Evolutionary conservation across 2,329 filamentous ascomycete species (phyloP), one percentile per base, ranked within the genome.

Genomic region (Penicillium sp.): DNA sequence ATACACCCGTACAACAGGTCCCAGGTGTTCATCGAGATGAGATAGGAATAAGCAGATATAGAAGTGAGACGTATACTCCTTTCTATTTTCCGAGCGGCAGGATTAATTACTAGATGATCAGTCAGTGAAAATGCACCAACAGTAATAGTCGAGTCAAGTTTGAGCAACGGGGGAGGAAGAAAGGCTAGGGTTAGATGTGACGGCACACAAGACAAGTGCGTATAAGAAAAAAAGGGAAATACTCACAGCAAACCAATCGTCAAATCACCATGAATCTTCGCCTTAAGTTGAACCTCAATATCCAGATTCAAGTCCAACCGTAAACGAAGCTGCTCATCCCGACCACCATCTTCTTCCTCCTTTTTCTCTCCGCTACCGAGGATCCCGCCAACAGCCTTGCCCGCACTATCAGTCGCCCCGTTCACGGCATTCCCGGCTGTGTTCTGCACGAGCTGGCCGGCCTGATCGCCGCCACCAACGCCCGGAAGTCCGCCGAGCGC

Each of bases 251-350:
- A 81, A 63, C 87, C 88, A 63, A 94, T 76, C 35, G 90, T 92
- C 63, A 95, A 77, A 77, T 95, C 91, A 70, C 91, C 91, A 68
- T 92, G 87, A 64, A 94, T 92, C 74, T 88, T 88, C 21, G 90
- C 90, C 81, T 94, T 94, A 60, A 94, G 82, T 68, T 91, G 88
- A 61, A 94, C 90, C 75, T 94, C 90, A 50, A 94, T 83, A 65
- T 94, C 90, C 57, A 94, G 80, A 74, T 93, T 92, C 55, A 91
- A 78, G 71, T 93, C 90, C 23, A 94, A 78, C 38, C 87, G 84
- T 70, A 93, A 75, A 72, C 87, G 87, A 70, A 91, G 74, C 40
- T 89, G 88, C 68, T 91, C 87, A 59, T 84, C 77, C 50, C 84
- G 81, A 49, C 81, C 79, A 53, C 67, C 67, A 43, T 78, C 69